A percentile compares a stretch with the other conserved stretches of the same genome.
These are phyloP conservation scores for Claviceps pusilla DNA, from an alignment of 2,329 filamentous ascomycete genomes.

Conservation along the genomic window DNA sequence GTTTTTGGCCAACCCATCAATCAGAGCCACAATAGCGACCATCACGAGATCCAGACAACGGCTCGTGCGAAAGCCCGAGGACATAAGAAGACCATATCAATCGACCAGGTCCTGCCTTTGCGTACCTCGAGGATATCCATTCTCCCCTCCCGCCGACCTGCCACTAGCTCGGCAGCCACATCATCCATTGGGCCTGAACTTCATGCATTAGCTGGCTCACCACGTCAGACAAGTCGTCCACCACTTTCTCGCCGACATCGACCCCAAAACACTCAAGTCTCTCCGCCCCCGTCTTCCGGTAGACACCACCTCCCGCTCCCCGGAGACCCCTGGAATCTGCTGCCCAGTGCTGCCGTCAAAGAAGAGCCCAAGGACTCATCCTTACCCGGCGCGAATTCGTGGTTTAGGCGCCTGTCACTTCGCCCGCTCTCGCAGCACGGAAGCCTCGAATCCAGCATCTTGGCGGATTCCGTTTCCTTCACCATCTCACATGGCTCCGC, in stretches of 20 bases:
- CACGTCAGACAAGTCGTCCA: slow-evolving; percentile 18
- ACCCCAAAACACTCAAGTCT: slow-evolving; percentile 25
- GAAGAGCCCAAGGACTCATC: slow-evolving; percentile 38
- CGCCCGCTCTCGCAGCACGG: slow-evolving; percentile 50
- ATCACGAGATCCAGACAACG: slow-evolving; percentile 10
- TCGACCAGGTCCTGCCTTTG: slow-evolving; percentile 19
- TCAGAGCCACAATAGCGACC: slow-evolving; percentile 15
- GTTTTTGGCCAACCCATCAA: slow-evolving; percentile 42
- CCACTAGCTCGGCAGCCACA: slow-evolving; percentile 2
- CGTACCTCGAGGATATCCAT: neutral
- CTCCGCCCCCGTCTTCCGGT: slow-evolving; percentile 23
- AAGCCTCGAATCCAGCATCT: slow-evolving; percentile 48
- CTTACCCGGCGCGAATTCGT: slow-evolving; percentile 48
- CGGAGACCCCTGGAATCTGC: neutral
- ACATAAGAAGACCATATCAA: slow-evolving; percentile 17
- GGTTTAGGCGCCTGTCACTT: slow-evolving; percentile 57
- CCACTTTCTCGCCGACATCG: slow-evolving; percentile 24
- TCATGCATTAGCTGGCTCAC: slow-evolving; percentile 14
- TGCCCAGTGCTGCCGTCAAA: slow-evolving; percentile 12
- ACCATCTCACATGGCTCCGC: slow-evolving; percentile 52
- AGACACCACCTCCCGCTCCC: slow-evolving; percentile 28
- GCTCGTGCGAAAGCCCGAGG: slow-evolving; percentile 6
- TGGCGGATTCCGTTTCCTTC: slow-evolving; percentile 50
- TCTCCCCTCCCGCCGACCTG: slow-evolving; percentile 5
- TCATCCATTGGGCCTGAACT: neutral